phyloP scores from a whole-genome alignment of 129 eudicot species.

The Logfia minima region DNA sequence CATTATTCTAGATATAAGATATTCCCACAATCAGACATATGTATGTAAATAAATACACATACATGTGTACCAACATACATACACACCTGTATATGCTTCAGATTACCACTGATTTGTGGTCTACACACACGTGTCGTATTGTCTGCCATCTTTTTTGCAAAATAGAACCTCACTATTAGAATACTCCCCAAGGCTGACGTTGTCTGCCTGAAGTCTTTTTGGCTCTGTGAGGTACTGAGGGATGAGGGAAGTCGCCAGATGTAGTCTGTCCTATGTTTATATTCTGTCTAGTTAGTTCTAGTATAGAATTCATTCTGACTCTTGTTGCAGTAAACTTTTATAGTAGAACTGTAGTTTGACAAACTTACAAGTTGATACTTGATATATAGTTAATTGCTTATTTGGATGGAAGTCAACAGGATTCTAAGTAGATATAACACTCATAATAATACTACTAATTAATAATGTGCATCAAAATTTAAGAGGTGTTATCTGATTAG shows the following conservation, averaged over 20 bases:
- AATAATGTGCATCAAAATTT: background rate
- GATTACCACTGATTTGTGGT: background rate
- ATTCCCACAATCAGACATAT: background rate
- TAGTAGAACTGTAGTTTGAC: slow-evolving; percentile 2
- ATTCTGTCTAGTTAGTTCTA: no score
- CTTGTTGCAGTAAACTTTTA: slow-evolving; percentile 9
- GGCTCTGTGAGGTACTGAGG: no score
- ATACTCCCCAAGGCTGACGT: no score
- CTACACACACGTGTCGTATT: background rate
- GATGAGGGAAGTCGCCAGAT: no score
- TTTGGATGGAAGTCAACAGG: background rate
- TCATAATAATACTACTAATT: background rate
- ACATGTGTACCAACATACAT: background rate
- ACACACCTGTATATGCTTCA: background rate
- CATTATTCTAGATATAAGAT: slow-evolving; percentile 6
- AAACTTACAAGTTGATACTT: slow-evolving; percentile 2
- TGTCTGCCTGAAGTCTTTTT: no score
- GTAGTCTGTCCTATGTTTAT: no score
- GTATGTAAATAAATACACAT: background rate
- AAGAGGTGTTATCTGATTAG: slow-evolving; percentile 6
- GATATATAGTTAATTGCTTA: slow-evolving; percentile 3
- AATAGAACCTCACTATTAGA: no score
- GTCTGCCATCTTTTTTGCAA: no score
- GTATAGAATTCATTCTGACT: no score
- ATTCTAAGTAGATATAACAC: slow-evolving; percentile 13